Evolutionary conservation across 108 stramenopile genomes (phyloP).

Genomic region (Pseudonitzschia multiseries): DNA sequence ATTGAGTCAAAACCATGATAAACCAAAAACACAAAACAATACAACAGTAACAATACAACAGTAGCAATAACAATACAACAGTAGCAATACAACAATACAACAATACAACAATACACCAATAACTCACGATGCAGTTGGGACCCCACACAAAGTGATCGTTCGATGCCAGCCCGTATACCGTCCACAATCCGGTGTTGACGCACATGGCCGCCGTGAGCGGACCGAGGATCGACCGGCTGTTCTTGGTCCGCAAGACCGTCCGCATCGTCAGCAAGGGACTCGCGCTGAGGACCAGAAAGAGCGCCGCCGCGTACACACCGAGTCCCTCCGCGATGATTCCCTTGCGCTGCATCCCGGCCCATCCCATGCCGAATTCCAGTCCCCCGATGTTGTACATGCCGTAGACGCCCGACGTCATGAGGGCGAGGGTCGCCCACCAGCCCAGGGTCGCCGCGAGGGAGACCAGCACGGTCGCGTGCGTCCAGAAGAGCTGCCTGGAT

Average conservation of each 20-base stretch:
- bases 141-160: conserved; percentile 57
- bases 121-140: conserved; percentile 34
- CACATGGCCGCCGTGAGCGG: conserved; percentile 49
- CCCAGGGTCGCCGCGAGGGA: conserved; percentile 35
- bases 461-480: conserved; percentile 33
- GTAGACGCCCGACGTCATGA: conserved; percentile 36
- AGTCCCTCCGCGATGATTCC: conserved; percentile 19
- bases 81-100: background rate
- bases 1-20: background rate
- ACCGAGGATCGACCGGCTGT: conserved; percentile 43
- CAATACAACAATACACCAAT: background rate
- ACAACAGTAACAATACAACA: background rate
- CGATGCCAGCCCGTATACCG: conserved; percentile 50
- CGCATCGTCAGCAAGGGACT: conserved; percentile 49
- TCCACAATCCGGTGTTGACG: conserved; percentile 54
- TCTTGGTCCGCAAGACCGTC: conserved; percentile 37
- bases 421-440: conserved; percentile 48
- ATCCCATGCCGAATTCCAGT: background rate
- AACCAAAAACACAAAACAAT: background rate
- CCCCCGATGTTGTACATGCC: conserved; percentile 4
- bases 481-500: conserved; percentile 1
- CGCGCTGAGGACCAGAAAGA: conserved; percentile 46
- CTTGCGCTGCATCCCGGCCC: background rate
- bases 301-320: conserved; percentile 45
- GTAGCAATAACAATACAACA: background rate